Evolutionary conservation across 768 basidiomycete genomes (phyloP), one percentile per base, ranked within the genome.

Genomic region (Tremella mesenterica): DNA sequence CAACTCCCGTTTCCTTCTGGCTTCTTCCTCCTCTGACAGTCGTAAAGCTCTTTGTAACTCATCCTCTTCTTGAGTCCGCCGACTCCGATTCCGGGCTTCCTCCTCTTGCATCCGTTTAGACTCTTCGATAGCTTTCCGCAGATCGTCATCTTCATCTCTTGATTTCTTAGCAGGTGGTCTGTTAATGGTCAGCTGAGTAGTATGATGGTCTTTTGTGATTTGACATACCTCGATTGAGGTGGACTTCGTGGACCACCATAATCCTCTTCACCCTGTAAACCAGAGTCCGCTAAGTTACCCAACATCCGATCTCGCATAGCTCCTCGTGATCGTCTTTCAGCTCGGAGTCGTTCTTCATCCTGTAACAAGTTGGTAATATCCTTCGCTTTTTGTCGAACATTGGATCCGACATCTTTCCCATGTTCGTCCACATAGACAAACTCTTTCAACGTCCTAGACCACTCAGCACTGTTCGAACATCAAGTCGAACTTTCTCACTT

Each of bases 381-480:
- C 72, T 99, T 97, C 12, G 95, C 95, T 56, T 74, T 73, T 52
- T 71, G 71, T 41, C 74, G 58, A 44, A 73, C 72, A 73, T 97
- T 99, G n/a, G 90, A 90, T 30, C 95, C 95, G 67, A 95, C 90
- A 70, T 99, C 95, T 73, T 95, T 95, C 47, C 85, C 86, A 33
- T 87, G 84, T 65, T 97, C 95, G 73, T 97, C 95, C 52, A 93
- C 73, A 69, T 83, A 95, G 64, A 97, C 93, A 75, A 99, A 99
- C 74, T 99, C 95, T 73, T 96, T 93, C 56, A 99, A 81, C 1
- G 93, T 97, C 44, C 73, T 74, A 46, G 2, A 33, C 26, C n/a
- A 56, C 50, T 48, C 46, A 30, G 25, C 14, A 45, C 14, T 44
- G 20, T n/a, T 8, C 21, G 26, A 4, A 18, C n/a, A 25, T n/a